A percentile compares a stretch with the other conserved stretches of the same genome.
These are phyloP conservation scores for Russula sp. DNA, from an alignment of 768 basidiomycete genomes.

Conservation along the genomic window DNA sequence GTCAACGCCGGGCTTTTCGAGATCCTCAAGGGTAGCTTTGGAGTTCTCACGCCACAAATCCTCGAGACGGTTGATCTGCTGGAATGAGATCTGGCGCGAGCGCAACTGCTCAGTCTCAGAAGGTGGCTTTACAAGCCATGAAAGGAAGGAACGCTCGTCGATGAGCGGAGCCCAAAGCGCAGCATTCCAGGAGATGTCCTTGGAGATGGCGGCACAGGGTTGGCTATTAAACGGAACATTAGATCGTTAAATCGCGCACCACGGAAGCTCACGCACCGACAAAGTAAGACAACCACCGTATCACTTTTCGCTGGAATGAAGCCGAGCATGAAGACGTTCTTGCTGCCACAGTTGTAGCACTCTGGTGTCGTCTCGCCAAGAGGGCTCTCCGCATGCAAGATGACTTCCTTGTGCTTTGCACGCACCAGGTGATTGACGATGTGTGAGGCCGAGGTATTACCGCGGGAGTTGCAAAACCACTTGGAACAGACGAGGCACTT, in stretches of 20 bases:
- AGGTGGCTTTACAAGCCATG: conserved; percentile 97
- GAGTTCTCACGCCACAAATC: conserved; percentile 98
- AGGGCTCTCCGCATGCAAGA: conserved; percentile 91
- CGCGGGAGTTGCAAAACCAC: conserved; percentile 99
- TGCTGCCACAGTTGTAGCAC: conserved; percentile 98
- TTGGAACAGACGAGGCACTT: conserved; percentile 90
- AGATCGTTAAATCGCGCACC: neutral
- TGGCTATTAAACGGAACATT: conserved; percentile 53
- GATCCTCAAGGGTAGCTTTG: conserved; percentile 89
- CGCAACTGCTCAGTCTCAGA: conserved; percentile 94
- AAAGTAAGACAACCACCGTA: conserved; percentile 95
- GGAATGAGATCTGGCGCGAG: conserved; percentile 94
- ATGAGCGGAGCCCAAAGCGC: conserved; percentile 98
- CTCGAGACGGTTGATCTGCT: conserved; percentile 95
- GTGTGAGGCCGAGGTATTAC: conserved; percentile 96
- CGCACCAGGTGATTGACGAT: conserved; percentile 99
- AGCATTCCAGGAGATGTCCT: conserved; percentile 99
- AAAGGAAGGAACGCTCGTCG: conserved; percentile 97
- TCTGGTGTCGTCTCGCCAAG: conserved; percentile 97
- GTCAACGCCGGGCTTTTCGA: conserved; percentile 96
- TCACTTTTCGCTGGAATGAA: conserved; percentile 99
- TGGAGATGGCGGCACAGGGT: conserved; percentile 95
- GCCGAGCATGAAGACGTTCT: conserved; percentile 99
- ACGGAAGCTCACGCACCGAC: conserved; percentile 60
- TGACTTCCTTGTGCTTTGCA: conserved; percentile 98